A percentile compares a stretch with the other conserved stretches of the same genome.
phyloP scores from a whole-genome alignment of 208 protist genomes.

The Angomonas ambiguus region DNA sequence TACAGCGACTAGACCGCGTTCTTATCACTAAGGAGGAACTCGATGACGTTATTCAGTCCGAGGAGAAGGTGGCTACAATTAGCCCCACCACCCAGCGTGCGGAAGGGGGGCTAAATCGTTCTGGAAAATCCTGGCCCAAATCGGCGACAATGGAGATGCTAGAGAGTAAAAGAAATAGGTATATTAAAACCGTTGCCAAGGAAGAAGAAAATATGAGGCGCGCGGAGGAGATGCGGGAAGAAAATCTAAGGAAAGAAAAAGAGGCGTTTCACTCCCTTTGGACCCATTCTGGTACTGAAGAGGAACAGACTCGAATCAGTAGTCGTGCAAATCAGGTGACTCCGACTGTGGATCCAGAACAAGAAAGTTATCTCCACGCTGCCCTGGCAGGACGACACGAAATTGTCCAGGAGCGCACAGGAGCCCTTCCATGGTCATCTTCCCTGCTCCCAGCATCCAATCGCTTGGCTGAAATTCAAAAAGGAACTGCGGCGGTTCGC shows the following conservation, averaged over 20 bases:
- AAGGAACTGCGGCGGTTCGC: slow-evolving; percentile 3
- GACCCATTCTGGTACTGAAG: slow-evolving; percentile 25
- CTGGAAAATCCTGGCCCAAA: background rate
- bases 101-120: too few relatives aligned
- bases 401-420: slow-evolving; percentile 14
- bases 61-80: too few relatives aligned
- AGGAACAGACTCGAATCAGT: slow-evolving; percentile 15
- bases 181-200: background rate
- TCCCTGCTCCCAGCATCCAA: slow-evolving; percentile 1
- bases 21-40: slow-evolving; percentile 37
- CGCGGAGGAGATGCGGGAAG: background rate
- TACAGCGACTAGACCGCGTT: slow-evolving; percentile 44
- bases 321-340: background rate
- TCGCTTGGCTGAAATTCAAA: slow-evolving; percentile 11
- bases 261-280: slow-evolving; percentile 34
- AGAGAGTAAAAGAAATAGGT: background rate
- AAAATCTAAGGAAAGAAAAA: slow-evolving; percentile 14
- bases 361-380: slow-evolving; percentile 39
- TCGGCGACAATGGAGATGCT: background rate
- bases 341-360: background rate
- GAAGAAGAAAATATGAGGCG: background rate
- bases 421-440: background rate
- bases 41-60: too few relatives aligned
- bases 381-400: slow-evolving; percentile 20
- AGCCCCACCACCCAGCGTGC: background rate